Evolutionary conservation across 1,139 yeast species (phyloP), one percentile per base, ranked within the genome.

Genomic region (Saccharomyces pastorianus): DNA sequence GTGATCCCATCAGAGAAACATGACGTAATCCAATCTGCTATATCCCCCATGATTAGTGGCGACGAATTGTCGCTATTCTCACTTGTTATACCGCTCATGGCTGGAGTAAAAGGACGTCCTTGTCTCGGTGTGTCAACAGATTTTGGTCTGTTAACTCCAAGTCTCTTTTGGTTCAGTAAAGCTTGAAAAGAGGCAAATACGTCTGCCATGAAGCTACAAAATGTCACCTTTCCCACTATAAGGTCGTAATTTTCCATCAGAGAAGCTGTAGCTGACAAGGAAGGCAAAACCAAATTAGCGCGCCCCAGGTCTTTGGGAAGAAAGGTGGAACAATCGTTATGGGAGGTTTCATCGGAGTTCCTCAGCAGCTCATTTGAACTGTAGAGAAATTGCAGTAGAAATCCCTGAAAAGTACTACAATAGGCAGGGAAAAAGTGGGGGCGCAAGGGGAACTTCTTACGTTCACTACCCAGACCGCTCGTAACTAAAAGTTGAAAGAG

Each of bases 21-120:
- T 2, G 56, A 32, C 13, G 56, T 49, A 23, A 54, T 46, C 55
- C 53, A 54, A 14, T 54, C 56, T 5, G 53, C 52, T 23, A 54
- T 48, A 27, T 54, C 56, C 8, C 50, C 55, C 9, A 50, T 32
- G 6, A 52, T 29, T 20, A 49, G 29, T 0, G 56, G 51, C 7
- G 49, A 51, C 7, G 51, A 17, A 28, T 25, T 26, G 3, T 49
- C 51, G 1, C 52, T 34, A 6, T 26, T 46, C 31, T 49, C 52
- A 27, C 51, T 38, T 25, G 17, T 3, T 7, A 34, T 51, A 17
- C 25, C 25, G 6, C 44, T 38, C 13, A 17, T 13, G 11, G 44
- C 23, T 4, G 44, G 44, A 4, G 44, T 38, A 8, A 13, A 17
- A 38, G 11, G 44, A 0, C 11, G 44, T 7, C 5, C 44, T 17